These are phyloP conservation scores for Cordyceps pruinosa DNA, from an alignment of 2,329 filamentous ascomycete species.

Conservation along the genomic window DNA sequence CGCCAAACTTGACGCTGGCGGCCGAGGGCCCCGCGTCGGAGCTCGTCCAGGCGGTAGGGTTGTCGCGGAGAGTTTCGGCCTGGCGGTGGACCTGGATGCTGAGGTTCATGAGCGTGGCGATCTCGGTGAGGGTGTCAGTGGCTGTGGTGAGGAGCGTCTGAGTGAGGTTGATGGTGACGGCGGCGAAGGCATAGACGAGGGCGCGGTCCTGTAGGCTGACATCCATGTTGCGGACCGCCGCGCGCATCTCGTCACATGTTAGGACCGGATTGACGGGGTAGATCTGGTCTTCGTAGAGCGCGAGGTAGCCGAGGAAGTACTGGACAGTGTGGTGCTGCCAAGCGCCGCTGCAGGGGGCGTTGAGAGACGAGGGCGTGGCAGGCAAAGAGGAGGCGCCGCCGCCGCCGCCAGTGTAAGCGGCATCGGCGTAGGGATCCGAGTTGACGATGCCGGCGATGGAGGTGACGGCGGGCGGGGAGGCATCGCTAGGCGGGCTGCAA, in stretches of 20 bases:
- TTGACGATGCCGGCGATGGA: slow-evolving; percentile 23
- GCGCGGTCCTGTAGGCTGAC: slow-evolving; percentile 27
- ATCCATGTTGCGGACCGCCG: slow-evolving; percentile 28
- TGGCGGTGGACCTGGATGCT: slow-evolving; percentile 21
- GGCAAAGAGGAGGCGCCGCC: not conserved
- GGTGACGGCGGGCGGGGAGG: slow-evolving; percentile 18
- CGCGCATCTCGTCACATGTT: slow-evolving; percentile 24
- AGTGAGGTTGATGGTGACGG: slow-evolving; percentile 30
- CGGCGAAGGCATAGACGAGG: slow-evolving; percentile 29
- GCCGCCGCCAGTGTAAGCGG: slow-evolving; percentile 1
- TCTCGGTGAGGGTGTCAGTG: slow-evolving; percentile 24
- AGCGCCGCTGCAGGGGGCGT: slow-evolving; percentile 4
- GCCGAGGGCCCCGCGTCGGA: slow-evolving; percentile 15
- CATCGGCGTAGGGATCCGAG: slow-evolving; percentile 1
- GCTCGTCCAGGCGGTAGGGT: slow-evolving; percentile 4
- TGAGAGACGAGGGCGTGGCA: slow-evolving; percentile 1
- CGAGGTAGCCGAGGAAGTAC: slow-evolving; percentile 28
- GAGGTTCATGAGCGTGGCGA: slow-evolving; percentile 18
- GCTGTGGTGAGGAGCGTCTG: slow-evolving; percentile 24
- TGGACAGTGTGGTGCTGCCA: slow-evolving; percentile 19
- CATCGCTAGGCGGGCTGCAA: slow-evolving; percentile 2
- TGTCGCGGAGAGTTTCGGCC: slow-evolving; percentile 23
- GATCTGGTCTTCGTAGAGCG: slow-evolving; percentile 28
- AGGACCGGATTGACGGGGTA: slow-evolving; percentile 32
- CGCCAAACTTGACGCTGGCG: slow-evolving; percentile 30